Conservation (phyloP, 1,284 basidiomycete species). For the Hemileia vastatrix region DNA sequence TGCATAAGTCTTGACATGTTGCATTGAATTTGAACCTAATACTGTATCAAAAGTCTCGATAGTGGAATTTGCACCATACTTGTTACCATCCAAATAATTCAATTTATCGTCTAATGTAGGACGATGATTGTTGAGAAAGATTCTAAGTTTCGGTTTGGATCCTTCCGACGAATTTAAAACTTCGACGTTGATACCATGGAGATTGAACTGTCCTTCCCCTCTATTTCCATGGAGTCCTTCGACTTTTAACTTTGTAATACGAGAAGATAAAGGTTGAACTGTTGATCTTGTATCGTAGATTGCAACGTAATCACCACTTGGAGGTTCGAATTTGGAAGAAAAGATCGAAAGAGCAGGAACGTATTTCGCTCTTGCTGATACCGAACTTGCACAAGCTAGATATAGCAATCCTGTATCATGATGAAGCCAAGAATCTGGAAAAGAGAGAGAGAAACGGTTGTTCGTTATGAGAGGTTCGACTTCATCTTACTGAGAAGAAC, state of each 20-base stretch:
- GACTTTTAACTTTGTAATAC: constrained; percentile 30
- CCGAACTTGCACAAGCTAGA: constrained; percentile 30
- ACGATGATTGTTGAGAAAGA: no score
- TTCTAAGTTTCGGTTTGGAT: no score
- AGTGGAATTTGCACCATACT: no score
- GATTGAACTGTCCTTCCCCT: constrained; percentile 27
- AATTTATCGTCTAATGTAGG: no score
- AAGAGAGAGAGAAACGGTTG: no score
- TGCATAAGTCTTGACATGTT: no score
- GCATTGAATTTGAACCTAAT: no score
- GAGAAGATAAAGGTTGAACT: constrained; percentile 17
- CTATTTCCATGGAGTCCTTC: constrained; percentile 21
- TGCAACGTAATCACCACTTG: constrained; percentile 30
- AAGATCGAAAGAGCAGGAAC: constrained; percentile 27
- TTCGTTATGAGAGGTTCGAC: no score
- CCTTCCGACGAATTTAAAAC: no score
- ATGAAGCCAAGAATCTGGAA: constrained; percentile 36
- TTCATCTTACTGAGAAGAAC: no score
- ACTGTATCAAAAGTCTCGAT: no score
- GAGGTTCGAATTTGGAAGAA: not conserved
- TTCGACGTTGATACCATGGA: constrained; percentile 33
- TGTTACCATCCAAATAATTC: no score
- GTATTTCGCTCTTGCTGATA: constrained; percentile 15
- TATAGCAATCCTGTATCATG: constrained; percentile 32
- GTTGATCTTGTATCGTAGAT: constrained; percentile 31